Conservation (phyloP, 768 basidiomycete genomes). For the Boletus rufocinnamomeus region DNA sequence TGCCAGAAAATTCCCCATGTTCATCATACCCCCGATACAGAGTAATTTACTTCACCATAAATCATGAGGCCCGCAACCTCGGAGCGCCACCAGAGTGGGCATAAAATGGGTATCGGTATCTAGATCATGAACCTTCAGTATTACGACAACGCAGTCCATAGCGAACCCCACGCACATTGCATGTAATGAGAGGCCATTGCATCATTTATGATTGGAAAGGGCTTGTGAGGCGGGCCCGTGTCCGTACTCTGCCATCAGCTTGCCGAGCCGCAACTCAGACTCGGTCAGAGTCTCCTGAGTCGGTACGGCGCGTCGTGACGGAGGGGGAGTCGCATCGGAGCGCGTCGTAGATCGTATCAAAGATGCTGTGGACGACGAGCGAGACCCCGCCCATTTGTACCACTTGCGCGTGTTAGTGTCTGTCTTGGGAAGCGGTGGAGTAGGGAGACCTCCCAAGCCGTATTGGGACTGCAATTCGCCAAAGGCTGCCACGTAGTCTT, state of each 20-base stretch:
- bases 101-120: not conserved
- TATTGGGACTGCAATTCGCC: conserved; percentile 24
- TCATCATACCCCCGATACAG: too few relatives aligned
- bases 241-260: conserved; percentile 5
- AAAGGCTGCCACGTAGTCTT: conserved; percentile 29
- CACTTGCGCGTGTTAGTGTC: conserved; percentile 14
- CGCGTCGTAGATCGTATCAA: conserved; percentile 4
- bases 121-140: not conserved
- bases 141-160: not conserved
- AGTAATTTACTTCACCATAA: not conserved
- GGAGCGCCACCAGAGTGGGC: not conserved
- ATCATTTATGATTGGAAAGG: conserved; percentile 1
- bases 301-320: not conserved
- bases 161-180: not conserved
- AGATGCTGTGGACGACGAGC: conserved; percentile 20
- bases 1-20: not conserved
- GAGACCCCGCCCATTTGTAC: conserved; percentile 19
- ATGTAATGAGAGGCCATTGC: not conserved
- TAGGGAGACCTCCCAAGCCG: conserved; percentile 13
- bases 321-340: not conserved
- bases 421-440: conserved; percentile 1
- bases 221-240: not conserved
- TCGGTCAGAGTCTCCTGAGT: not conserved
- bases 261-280: not conserved
- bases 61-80: not conserved